A percentile compares a stretch with the other conserved stretches of the same genome.
phyloP scores from a whole-genome alignment of 2,329 filamentous ascomycete genomes.

The Fusarium torulosum region DNA sequence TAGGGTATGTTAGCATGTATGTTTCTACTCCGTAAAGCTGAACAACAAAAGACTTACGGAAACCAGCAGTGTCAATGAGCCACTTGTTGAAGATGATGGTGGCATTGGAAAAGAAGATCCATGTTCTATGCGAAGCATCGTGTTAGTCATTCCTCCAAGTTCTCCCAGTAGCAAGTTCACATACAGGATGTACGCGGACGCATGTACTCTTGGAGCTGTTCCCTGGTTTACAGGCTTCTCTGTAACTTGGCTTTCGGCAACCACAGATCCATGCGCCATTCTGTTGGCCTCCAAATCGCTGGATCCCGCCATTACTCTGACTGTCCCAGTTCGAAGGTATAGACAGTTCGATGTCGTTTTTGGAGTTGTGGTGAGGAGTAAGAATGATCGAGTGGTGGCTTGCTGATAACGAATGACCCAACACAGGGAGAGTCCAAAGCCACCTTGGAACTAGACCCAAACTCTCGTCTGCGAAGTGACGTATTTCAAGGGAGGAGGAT shows the following conservation, averaged over 20 bases:
- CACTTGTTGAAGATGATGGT: constrained; percentile 96
- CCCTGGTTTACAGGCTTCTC: constrained; percentile 48
- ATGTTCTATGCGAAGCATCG: constrained; percentile 62
- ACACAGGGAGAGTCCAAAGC: constrained; percentile 22
- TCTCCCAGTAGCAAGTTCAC: constrained; percentile 6
- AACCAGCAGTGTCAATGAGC: constrained; percentile 80
- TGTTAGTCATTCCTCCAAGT: constrained; percentile 21
- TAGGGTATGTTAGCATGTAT: constrained; percentile 23
- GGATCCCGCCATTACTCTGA: constrained; percentile 21
- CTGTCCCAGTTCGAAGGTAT: constrained; percentile 13
- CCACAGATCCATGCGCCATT: constrained; percentile 2
- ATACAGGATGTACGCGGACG: constrained; percentile 53
- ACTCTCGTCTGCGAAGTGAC: constrained; percentile 25
- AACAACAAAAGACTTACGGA: constrained; percentile 68
- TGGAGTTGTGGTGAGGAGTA: constrained; percentile 5
- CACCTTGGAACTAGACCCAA: constrained; percentile 23
- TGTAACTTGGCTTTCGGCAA: constrained; percentile 6
- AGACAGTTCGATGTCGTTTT: constrained; percentile 4
- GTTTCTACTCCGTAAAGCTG: background rate
- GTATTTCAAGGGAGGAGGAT: constrained; percentile 7
- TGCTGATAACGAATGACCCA: constrained; percentile 10
- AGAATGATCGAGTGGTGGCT: constrained; percentile 10
- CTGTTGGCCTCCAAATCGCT: constrained; percentile 32
- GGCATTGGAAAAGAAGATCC: constrained; percentile 86
- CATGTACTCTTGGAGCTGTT: constrained; percentile 47